A percentile compares a stretch with the other conserved stretches of the same genome.
These are phyloP conservation scores for Stentor coeruleus DNA, from an alignment of 73 alveolate genomes.

Conservation along the genomic window DNA sequence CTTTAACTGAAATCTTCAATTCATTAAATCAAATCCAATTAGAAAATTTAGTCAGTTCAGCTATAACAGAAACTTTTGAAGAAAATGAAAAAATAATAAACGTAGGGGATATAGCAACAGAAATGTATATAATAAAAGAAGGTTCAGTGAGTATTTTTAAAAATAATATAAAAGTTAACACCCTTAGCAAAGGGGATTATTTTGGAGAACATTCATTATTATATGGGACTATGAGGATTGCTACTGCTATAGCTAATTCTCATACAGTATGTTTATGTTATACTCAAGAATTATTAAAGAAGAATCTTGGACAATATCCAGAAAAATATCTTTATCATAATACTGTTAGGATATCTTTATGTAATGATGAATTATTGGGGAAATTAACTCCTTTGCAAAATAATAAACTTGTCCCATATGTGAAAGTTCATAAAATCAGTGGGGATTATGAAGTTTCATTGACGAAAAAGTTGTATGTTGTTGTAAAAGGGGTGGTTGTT, in stretches of 20 bases:
- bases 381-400: conserved; percentile 13
- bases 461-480: too few species aligned
- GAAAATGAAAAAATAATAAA: too few species aligned
- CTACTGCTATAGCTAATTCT: background rate
- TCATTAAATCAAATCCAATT: background rate
- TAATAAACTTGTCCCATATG: too few species aligned
- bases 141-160: background rate
- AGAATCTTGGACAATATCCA: conserved; percentile 13
- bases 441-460: too few species aligned
- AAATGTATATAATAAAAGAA: background rate
- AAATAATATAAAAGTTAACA: background rate
- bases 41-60: background rate
- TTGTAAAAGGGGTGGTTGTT: too few species aligned
- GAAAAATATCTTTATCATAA: conserved; percentile 37
- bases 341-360: conserved; percentile 35
- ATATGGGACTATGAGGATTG: background rate
- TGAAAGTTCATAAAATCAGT: too few species aligned
- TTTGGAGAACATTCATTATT: background rate
- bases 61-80: background rate
- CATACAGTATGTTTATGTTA: background rate
- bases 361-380: conserved; percentile 15
- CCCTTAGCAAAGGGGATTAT: background rate
- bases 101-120: background rate
- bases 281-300: background rate
- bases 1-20: too few species aligned